A percentile compares a stretch with the other conserved stretches of the same genome.
These are phyloP conservation scores for Zoysia matrella DNA, from an alignment of 202 grass and related monocot species.

Conservation along the genomic window DNA sequence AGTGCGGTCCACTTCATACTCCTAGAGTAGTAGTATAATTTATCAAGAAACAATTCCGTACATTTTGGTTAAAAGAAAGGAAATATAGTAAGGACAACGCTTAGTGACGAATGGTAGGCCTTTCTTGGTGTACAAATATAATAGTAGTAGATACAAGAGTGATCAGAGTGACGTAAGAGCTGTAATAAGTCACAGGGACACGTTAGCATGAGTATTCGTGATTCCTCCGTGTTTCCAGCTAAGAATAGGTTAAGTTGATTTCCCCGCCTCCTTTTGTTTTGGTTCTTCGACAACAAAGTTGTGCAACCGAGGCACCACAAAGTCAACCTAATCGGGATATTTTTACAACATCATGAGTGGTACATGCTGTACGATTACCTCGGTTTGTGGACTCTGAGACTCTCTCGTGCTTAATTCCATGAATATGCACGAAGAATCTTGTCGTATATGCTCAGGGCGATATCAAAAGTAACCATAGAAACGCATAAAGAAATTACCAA, in stretches of 20 bases:
- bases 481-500: not conserved
- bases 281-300: conserved; percentile 34
- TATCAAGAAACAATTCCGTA: not conserved
- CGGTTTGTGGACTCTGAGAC: not conserved
- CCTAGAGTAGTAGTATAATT: not conserved
- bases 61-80: not conserved
- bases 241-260: conserved; percentile 20
- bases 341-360: not conserved
- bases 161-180: not conserved
- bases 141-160: not conserved
- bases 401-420: conserved; percentile 11
- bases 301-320: not conserved
- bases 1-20: not conserved
- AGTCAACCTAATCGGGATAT: conserved; percentile 54
- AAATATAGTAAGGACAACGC: not conserved
- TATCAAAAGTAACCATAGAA: conserved; percentile 20
- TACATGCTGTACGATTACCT: not conserved
- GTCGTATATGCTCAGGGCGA: conserved; percentile 23
- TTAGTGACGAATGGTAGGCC: not conserved
- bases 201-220: not conserved
- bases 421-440: conserved; percentile 26
- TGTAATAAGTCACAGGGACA: not conserved
- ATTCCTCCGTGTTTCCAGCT: conserved; percentile 4
- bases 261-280: not conserved
- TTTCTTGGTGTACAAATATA: not conserved